Percentiles rank a stretch among this genome's conserved stretches.
Evolutionary conservation across 495 filamentous ascomycete species (phyloP).

Genomic region (Hypoxylon fuscum): DNA sequence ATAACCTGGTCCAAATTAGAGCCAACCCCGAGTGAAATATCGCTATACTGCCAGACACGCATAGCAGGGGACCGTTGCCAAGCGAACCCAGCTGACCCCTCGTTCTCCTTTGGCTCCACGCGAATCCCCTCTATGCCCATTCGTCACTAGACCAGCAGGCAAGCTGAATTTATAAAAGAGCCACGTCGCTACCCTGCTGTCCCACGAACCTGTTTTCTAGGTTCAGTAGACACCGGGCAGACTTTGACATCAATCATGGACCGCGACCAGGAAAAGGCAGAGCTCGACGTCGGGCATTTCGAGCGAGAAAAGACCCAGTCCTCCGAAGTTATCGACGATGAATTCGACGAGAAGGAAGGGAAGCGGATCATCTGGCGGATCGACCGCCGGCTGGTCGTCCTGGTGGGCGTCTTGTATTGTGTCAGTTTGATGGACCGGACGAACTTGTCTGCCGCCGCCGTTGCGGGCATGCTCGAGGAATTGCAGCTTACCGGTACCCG

Average conservation of each 20-base stretch:
- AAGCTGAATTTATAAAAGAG: constrained; percentile 17
- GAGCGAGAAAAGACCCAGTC: constrained; percentile 29
- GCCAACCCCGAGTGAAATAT: constrained; percentile 4
- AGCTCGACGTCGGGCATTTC: constrained; percentile 31
- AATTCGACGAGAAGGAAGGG: constrained; percentile 31
- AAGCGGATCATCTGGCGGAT: constrained; percentile 62
- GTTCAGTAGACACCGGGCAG: background rate
- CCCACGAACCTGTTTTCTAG: background rate
- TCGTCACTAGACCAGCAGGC: background rate
- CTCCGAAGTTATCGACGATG: constrained; percentile 24
- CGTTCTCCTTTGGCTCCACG: constrained; percentile 23
- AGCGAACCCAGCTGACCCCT: constrained; percentile 25
- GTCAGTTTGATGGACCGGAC: constrained; percentile 70
- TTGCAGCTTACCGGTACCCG: constrained; percentile 56
- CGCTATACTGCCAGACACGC: constrained; percentile 2
- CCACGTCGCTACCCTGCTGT: background rate
- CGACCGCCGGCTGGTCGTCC: constrained; percentile 66
- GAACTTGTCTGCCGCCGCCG: constrained; percentile 64
- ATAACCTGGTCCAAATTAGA: background rate
- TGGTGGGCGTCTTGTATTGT: constrained; percentile 67
- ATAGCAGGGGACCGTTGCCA: background rate
- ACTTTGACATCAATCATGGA: constrained; percentile 28
- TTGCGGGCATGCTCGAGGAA: constrained; percentile 65
- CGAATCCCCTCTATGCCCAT: constrained; percentile 2
- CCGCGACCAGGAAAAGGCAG: constrained; percentile 38